Evolutionary conservation across 2,329 filamentous ascomycete species (phyloP).

Genomic region (Fusarium albosuccineum): DNA sequence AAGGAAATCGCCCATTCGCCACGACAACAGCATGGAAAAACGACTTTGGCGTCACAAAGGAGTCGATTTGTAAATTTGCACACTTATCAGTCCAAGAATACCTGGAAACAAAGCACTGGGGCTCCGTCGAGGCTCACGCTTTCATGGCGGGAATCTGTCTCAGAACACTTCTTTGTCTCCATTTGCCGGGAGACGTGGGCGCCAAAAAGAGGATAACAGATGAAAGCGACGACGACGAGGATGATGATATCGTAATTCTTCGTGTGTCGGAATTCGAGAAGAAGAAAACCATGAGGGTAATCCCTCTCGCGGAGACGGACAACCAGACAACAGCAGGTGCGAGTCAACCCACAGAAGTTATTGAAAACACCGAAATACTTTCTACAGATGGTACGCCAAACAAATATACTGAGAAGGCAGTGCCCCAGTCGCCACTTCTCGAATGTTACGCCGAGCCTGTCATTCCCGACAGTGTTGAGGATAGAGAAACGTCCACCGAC

Average conservation of each 20-base stretch:
- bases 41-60: not conserved
- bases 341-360: no score
- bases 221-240: no score
- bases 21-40: not conserved
- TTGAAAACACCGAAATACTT: no score
- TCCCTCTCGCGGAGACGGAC: no score
- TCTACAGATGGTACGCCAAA: no score
- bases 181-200: not conserved
- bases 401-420: no score
- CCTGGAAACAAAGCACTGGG: constrained; percentile 5
- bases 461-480: no score
- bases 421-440: no score
- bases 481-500: no score
- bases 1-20: not conserved
- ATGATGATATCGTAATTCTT: not conserved
- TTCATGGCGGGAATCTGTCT: constrained; percentile 1
- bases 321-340: no score
- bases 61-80: not conserved
- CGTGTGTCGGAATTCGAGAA: not conserved
- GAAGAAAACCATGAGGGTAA: no score
- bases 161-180: not conserved
- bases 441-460: no score
- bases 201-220: not conserved
- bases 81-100: constrained; percentile 15
- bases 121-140: not conserved